Evolutionary conservation across 1,284 basidiomycete genomes (phyloP), one percentile per base, ranked within the genome.

Genomic region (Pseudozyma sp.): DNA sequence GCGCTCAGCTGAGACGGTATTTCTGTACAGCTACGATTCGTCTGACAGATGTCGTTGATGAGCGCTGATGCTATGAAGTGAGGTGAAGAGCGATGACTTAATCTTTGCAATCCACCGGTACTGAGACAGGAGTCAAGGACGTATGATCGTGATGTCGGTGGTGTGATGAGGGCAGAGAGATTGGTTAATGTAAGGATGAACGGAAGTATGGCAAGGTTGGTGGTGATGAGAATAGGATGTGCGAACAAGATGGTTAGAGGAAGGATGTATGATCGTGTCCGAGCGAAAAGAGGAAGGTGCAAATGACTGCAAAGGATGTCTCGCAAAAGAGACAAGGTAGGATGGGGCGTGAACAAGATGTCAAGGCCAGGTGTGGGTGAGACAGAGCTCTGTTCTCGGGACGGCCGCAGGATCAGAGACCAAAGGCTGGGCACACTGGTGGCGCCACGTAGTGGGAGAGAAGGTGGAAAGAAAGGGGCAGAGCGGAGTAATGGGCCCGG

Each of bases 251-350:
- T 43, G 13, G 8, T 29, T 8, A 29, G 7, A 24, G 37, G 35
- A 39, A 33, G 7, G 46, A 9, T 34, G 40, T 34, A 7, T 35
- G 10, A 33, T 45, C 31, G 31, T 37, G 45, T 53, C 14, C 19
- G 56, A 49, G 56, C 52, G 57, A 34, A 62, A 55, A 46, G 33
- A 54, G 60, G 59, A 68, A 62, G 56, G 60, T 52, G 49, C 29
- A 29, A 37, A 9, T 17, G 50, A 30, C 37, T n/a, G 37, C n/a
- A 31, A 46, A 4, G 3, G 33, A 47, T 60, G 53, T 42, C 35
- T 53, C 11, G 44, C 35, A 47, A 40, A 40, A n/a, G 31, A 60
- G 37, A 16, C 40, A 42, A 24, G 19, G 39, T 39, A 24, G 44
- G 50, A 24, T 50, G 49, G 17, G 24, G 39, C 19, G 40, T 49